phyloP scores from a whole-genome alignment of 192 early-diverging fungal species.

The Coemansia umbellata region DNA sequence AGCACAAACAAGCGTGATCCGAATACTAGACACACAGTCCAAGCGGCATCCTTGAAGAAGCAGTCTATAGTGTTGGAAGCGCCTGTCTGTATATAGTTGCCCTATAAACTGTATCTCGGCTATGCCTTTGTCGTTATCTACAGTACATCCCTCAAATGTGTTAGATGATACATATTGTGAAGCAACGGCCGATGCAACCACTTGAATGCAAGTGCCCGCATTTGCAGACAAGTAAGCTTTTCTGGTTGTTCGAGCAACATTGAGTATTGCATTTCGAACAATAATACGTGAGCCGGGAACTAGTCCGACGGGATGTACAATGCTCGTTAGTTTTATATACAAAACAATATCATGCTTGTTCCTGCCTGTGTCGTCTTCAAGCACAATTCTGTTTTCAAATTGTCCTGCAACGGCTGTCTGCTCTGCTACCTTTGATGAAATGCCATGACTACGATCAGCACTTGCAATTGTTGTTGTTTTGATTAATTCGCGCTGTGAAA shows the following conservation, averaged over 20 bases:
- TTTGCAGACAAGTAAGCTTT: conserved; percentile 20
- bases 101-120: not conserved
- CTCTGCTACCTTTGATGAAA: not conserved
- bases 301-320: conserved; percentile 27
- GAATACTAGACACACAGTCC: conserved; percentile 4
- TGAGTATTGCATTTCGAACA: conserved; percentile 10
- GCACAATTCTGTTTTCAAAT: conserved; percentile 18
- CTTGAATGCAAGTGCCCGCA: conserved; percentile 7
- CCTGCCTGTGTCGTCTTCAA: conserved; percentile 16
- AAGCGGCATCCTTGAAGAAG: not conserved
- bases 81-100: not conserved
- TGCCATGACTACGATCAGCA: not conserved
- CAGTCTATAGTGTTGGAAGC: not conserved
- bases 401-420: conserved; percentile 1
- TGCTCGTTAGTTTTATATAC: conserved; percentile 26
- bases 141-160: not conserved
- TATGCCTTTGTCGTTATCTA: not conserved
- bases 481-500: not conserved
- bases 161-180: not conserved
- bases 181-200: too few species aligned
- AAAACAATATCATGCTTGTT: conserved; percentile 1
- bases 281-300: conserved; percentile 22
- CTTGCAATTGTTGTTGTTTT: not conserved
- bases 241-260: conserved; percentile 1
- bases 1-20: conserved; percentile 6